These are phyloP conservation scores for Guyanaporus albipodus DNA, from an alignment of 768 basidiomycete genomes.

Conservation along the genomic window DNA sequence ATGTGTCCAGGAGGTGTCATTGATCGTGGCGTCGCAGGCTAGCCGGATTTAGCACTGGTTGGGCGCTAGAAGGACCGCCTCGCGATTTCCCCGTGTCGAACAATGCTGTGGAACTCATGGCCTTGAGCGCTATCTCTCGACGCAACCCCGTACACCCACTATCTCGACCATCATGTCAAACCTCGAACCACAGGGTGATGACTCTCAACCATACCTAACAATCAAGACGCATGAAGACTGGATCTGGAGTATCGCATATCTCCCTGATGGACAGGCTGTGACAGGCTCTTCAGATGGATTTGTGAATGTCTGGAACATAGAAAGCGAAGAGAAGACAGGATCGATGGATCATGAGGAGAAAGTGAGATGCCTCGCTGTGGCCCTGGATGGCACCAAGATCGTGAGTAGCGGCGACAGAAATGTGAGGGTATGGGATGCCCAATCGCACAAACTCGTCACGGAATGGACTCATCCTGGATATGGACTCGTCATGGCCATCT, in stretches of 20 bases:
- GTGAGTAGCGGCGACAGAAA: background rate
- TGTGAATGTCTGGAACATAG: background rate
- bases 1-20: no score
- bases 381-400: background rate
- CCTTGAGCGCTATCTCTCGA: no score
- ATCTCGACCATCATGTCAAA: no score
- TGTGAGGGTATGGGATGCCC: background rate
- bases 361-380: no score
- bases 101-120: no score
- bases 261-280: background rate
- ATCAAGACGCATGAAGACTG: background rate
- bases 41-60: no score
- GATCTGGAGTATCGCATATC: background rate
- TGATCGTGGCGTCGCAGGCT: no score
- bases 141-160: no score
- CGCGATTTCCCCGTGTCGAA: no score
- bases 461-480: rapidly evolving
- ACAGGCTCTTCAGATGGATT: background rate
- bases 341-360: background rate
- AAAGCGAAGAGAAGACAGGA: background rate
- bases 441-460: background rate
- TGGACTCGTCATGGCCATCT: background rate
- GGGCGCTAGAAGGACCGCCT: no score
- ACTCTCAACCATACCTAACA: no score
- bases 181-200: no score